Evolutionary conservation across 2,329 filamentous ascomycete genomes (phyloP).

Genomic region (Colletotrichum sp.): DNA sequence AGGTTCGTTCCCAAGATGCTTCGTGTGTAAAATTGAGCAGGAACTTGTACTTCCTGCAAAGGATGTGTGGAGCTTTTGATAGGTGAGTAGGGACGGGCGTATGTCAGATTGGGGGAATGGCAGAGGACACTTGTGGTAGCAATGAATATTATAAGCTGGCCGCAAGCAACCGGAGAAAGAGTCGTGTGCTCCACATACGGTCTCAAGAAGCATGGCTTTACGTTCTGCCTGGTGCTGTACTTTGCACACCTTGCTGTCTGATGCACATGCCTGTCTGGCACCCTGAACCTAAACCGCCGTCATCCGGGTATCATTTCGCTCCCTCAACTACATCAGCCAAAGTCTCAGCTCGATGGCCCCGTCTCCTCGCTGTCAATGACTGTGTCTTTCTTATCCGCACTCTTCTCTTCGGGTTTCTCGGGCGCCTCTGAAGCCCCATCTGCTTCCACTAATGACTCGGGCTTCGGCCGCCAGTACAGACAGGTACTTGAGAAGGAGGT

Average conservation of each 20-base stretch:
- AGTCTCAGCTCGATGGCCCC: not conserved
- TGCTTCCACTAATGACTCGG: not conserved
- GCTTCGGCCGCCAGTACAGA: constrained; percentile 40
- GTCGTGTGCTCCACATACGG: not conserved
- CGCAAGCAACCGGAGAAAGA: not conserved
- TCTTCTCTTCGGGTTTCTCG: not conserved
- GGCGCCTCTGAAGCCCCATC: not conserved
- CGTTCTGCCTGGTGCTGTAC: not conserved
- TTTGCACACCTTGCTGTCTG: not conserved
- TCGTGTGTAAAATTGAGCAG: not conserved
- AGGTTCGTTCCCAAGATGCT: not conserved
- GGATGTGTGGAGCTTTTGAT: not conserved
- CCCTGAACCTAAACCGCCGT: not conserved
- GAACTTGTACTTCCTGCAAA: not conserved
- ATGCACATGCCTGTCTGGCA: not conserved
- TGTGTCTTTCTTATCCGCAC: not conserved
- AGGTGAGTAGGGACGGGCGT: not conserved
- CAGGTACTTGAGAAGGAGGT: constrained; percentile 44
- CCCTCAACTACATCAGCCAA: not conserved
- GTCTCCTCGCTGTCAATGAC: not conserved
- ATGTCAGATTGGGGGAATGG: not conserved
- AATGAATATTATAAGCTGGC: not conserved
- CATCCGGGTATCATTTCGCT: not conserved
- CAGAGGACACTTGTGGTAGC: not conserved
- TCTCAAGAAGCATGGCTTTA: not conserved